Evolutionary conservation across 352 stramenopile genomes (phyloP).

Genomic region (Pythium apleroticum): DNA sequence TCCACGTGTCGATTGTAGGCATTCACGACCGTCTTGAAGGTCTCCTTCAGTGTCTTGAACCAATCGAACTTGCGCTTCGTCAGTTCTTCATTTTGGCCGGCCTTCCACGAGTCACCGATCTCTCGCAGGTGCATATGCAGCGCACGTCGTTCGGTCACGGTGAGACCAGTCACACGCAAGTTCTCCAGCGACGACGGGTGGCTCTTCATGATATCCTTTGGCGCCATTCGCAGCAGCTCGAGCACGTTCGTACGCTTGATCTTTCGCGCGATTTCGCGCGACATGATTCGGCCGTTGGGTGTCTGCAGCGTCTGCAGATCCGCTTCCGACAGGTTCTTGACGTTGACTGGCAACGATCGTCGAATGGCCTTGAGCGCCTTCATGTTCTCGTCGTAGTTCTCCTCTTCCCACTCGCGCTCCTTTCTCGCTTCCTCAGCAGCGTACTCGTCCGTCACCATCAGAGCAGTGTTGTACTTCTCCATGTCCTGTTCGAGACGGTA

Average conservation of each 20-base stretch:
- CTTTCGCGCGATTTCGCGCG: constrained; percentile 83
- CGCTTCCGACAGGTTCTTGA: constrained; percentile 90
- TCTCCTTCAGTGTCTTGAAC: constrained; percentile 92
- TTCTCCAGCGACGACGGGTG: constrained; percentile 91
- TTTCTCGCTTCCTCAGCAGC: constrained; percentile 88
- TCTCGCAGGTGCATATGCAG: constrained; percentile 86
- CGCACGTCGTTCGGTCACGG: constrained; percentile 87
- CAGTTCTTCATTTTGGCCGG: constrained; percentile 90
- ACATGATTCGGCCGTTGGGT: constrained; percentile 77
- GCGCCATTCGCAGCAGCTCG: constrained; percentile 86
- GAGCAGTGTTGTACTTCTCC: constrained; percentile 92
- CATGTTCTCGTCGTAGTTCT: constrained; percentile 85
- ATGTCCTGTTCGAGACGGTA: constrained; percentile 93
- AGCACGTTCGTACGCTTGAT: constrained; percentile 93
- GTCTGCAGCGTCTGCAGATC: constrained; percentile 66
- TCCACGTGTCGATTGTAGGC: constrained; percentile 90
- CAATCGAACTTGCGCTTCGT: constrained; percentile 91
- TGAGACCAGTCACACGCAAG: constrained; percentile 89
- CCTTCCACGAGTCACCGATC: constrained; percentile 87
- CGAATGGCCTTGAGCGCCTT: constrained; percentile 88
- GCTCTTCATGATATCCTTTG: constrained; percentile 85
- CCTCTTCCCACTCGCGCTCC: constrained; percentile 91
- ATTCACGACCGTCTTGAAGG: constrained; percentile 90
- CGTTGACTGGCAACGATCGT: constrained; percentile 91
- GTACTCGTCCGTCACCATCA: constrained; percentile 93